Evolutionary conservation across 2,329 filamentous ascomycete genomes (phyloP).

Genomic region (Tolypocladium guangdongense): DNA sequence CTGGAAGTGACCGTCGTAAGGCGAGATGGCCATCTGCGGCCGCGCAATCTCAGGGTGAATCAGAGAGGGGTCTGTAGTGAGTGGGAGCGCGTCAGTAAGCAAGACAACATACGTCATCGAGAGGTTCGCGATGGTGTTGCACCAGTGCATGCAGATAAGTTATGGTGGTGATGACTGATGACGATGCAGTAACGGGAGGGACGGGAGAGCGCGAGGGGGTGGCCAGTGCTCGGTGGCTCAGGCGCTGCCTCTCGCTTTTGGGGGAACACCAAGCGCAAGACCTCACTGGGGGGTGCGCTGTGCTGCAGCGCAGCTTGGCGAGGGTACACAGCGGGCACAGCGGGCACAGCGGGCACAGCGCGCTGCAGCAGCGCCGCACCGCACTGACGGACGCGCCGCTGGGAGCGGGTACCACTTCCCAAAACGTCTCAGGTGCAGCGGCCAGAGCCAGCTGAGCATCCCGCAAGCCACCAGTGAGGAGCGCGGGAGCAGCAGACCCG

Average conservation of each 20-base stretch:
- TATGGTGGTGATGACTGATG: neutral
- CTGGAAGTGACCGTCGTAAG: slow-evolving; percentile 38
- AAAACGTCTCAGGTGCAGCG: slow-evolving; percentile 5
- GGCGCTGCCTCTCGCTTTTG: neutral
- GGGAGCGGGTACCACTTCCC: neutral
- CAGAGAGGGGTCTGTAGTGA: slow-evolving; percentile 39
- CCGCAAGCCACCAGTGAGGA: neutral
- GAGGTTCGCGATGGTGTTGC: neutral
- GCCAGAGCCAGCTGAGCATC: slow-evolving; percentile 6
- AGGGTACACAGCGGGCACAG: too few relatives aligned
- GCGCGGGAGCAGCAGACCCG: neutral
- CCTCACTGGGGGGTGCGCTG: neutral
- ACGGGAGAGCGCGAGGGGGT: neutral
- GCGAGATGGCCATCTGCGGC: slow-evolving; percentile 32
- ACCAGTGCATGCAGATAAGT: neutral
- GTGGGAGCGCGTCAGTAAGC: slow-evolving; percentile 24
- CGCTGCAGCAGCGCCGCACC: neutral
- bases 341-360: neutral
- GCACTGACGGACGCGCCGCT: neutral
- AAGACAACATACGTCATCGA: slow-evolving; percentile 4
- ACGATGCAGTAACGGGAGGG: neutral
- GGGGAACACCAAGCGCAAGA: too few relatives aligned
- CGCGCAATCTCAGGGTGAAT: slow-evolving; percentile 44
- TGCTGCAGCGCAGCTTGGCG: neutral
- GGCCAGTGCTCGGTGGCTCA: neutral